Evolutionary conservation across 495 filamentous ascomycete genomes (phyloP).

Genomic region (Penicillium silybi): DNA sequence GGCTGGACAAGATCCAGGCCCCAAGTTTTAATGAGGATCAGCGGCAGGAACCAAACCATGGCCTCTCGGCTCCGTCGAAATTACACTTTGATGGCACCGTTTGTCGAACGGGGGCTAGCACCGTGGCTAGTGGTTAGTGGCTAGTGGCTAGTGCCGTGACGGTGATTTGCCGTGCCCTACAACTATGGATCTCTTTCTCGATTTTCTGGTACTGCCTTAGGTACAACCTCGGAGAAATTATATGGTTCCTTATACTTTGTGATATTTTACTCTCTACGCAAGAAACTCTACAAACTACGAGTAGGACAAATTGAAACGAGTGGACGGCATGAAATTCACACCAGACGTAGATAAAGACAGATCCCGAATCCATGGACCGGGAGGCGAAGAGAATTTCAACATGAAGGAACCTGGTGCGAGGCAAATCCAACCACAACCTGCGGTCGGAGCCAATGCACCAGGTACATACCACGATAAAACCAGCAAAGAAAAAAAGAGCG

Average conservation of each 20-base stretch:
- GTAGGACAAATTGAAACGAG: conserved; percentile 3
- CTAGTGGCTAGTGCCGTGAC: background rate
- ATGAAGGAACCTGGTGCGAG: background rate
- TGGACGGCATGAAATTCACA: conserved; percentile 17
- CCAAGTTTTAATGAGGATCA: conserved; percentile 5
- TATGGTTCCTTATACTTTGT: background rate
- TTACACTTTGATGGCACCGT: background rate
- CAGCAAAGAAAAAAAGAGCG: background rate
- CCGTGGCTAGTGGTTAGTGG: background rate
- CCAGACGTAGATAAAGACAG: background rate
- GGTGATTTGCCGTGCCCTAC: background rate
- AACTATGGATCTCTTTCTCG: background rate
- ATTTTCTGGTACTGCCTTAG: background rate
- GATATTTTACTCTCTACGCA: background rate
- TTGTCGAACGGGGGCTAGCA: background rate
- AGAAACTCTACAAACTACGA: background rate
- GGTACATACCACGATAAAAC: background rate
- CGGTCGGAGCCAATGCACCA: background rate
- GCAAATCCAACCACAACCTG: background rate
- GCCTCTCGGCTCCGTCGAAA: background rate
- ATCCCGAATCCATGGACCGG: background rate
- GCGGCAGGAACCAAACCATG: conserved; percentile 3
- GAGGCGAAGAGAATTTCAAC: background rate
- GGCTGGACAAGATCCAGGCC: background rate
- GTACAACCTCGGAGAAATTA: background rate